Base-by-base conservation (phyloP, 2,329 filamentous ascomycete species). In the Capronia americana region DNA sequence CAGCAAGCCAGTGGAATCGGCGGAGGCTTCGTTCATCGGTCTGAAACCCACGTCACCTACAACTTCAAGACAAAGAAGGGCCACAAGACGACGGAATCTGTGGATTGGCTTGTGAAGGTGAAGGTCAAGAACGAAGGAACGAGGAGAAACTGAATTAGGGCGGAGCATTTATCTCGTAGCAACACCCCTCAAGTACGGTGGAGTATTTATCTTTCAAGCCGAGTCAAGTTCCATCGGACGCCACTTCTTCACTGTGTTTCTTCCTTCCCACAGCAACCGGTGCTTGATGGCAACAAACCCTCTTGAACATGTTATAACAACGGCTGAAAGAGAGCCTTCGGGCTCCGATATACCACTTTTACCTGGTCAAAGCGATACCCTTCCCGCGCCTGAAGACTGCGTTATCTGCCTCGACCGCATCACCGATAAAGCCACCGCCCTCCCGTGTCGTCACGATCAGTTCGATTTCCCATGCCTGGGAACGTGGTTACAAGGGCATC, bases 401-500 rank as follows among this genome's bases (percentile, higher is more conserved):
- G 92, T 96, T 69, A 95, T 98, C 77, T 98, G 93, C 77, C 87
- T 97, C 67, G 91, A 94, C 64, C 75, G 80, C 61, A 83, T 97
- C 74, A 87, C 87, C 10, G 91, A 95, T 73, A 80, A 86, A 60
- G 92, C 91, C 69, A 83, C 89, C 58, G 87, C 91, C 7, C 80
- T 85, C 23, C 93, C 93, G 7, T 98, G 93, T 81, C 85, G 86
- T 50, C 93, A 98, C 80, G 80, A 83, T 64, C 87, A 88, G 71
- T 97, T 96, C 76, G 93, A 97, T 81, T 96, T 93, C 75, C 77
- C 92, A 12, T 98, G 93, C 77, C 85, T 97, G 5, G 79, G 89
- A 24, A 93, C 85, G 78, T 97, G 94, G 93, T 82, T 96, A 4
- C 85, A 92, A 71, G 83, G 90, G 69, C 86, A 86, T 10, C 83